These are phyloP conservation scores for Rhizomucor pusillus DNA, from an alignment of 371 early-diverging fungal genomes.

Conservation along the genomic window DNA sequence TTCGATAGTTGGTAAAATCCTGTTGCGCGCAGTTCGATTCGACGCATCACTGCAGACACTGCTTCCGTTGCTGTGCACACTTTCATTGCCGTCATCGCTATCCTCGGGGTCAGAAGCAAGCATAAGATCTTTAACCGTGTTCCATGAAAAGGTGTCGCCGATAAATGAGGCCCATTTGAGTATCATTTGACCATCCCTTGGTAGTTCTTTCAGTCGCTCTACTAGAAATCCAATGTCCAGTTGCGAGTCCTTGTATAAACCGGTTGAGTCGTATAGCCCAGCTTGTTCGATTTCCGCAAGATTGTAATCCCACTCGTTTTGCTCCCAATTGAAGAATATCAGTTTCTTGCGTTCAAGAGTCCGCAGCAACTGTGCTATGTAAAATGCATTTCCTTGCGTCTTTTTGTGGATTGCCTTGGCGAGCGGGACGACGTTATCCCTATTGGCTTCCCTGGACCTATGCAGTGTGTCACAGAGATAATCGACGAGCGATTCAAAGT, in stretches of 20 bases:
- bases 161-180: conserved; percentile 45
- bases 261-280: conserved; percentile 15
- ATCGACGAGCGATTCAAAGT: conserved; percentile 33
- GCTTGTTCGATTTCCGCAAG: conserved; percentile 26
- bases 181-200: conserved; percentile 30
- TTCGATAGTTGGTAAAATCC: no score
- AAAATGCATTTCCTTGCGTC: conserved; percentile 43
- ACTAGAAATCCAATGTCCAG: conserved; percentile 36
- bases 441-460: conserved; percentile 15
- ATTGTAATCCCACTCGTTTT: conserved; percentile 45
- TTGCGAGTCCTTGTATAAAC: conserved; percentile 17
- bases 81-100: conserved; percentile 1
- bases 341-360: conserved; percentile 40
- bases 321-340: conserved; percentile 48
- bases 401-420: conserved; percentile 34
- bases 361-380: conserved; percentile 32
- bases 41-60: neutral
- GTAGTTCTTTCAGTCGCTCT: conserved; percentile 30
- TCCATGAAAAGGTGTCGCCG: conserved; percentile 45
- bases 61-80: neutral
- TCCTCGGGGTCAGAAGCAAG: conserved; percentile 29
- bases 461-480: conserved; percentile 40
- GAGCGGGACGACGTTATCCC: conserved; percentile 27
- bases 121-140: conserved; percentile 38
- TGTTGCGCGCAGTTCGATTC: neutral